phyloP scores from a whole-genome alignment of 2,329 filamentous ascomycete species.

The Dothistroma septosporum region DNA sequence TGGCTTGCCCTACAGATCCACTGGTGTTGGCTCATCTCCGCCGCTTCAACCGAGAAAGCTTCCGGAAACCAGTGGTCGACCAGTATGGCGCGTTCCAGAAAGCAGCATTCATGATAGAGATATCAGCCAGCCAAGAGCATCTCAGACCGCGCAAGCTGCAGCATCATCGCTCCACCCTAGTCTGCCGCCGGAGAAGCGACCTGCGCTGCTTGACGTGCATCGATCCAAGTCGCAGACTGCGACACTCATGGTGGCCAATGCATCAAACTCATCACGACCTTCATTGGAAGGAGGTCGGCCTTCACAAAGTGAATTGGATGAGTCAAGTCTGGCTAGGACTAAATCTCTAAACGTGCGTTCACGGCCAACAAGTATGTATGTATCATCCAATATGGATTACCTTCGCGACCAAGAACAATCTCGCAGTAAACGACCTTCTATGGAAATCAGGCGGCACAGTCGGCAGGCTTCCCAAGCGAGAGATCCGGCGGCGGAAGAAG shows the following conservation, averaged over 20 bases:
- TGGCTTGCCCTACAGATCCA: constrained; percentile 54
- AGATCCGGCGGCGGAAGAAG: constrained; percentile 54
- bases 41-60: constrained; percentile 39
- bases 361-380: constrained; percentile 75
- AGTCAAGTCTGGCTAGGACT: constrained; percentile 51
- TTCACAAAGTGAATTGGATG: constrained; percentile 56
- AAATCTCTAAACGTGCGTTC: constrained; percentile 63
- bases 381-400: constrained; percentile 78
- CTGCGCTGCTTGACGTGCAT: constrained; percentile 42
- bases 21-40: constrained; percentile 45
- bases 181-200: constrained; percentile 34
- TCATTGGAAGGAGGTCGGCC: constrained; percentile 70
- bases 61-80: constrained; percentile 40
- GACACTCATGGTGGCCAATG: constrained; percentile 40
- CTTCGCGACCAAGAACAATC: constrained; percentile 66
- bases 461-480: constrained; percentile 28
- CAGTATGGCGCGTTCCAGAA: constrained; percentile 54
- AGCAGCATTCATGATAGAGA: constrained; percentile 40
- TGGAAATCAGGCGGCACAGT: constrained; percentile 32
- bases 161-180: constrained; percentile 39
- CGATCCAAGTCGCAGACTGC: constrained; percentile 50
- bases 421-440: constrained; percentile 29
- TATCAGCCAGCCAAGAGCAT: constrained; percentile 48
- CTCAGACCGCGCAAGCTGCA: constrained; percentile 36
- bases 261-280: constrained; percentile 52